Evolutionary conservation across 495 filamentous ascomycete species (phyloP).

Genomic region (Cenococcum geophilum): DNA sequence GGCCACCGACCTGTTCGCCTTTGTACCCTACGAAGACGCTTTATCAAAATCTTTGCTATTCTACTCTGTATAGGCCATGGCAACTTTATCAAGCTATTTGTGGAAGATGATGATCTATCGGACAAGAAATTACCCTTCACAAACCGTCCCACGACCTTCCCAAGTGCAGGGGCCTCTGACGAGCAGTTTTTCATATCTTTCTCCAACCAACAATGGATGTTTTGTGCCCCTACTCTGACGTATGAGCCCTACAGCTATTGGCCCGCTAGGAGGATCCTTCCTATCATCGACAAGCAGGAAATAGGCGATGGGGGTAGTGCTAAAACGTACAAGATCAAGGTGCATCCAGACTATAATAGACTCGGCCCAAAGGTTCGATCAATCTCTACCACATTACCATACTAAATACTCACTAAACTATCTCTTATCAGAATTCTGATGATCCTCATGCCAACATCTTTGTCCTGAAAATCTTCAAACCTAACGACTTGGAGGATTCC

Average conservation of each 20-base stretch:
- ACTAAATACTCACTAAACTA: neutral
- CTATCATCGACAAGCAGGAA: conserved; percentile 1
- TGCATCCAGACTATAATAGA: conserved; percentile 12
- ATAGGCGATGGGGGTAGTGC: neutral
- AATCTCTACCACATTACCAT: neutral
- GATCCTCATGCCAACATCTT: conserved; percentile 34
- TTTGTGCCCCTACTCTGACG: conserved; percentile 35
- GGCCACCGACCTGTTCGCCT: too few species aligned
- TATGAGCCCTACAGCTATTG: conserved; percentile 12
- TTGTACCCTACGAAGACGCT: too few species aligned
- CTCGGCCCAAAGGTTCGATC: neutral
- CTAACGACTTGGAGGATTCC: conserved; percentile 26
- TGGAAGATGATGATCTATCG: conserved; percentile 17
- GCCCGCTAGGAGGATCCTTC: conserved; percentile 15
- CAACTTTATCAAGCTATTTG: conserved; percentile 28
- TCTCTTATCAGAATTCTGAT: neutral
- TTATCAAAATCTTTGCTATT: conserved; percentile 30
- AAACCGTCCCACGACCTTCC: conserved; percentile 6
- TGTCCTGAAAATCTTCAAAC: conserved; percentile 42
- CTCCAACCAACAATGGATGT: conserved; percentile 36
- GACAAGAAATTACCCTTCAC: conserved; percentile 33
- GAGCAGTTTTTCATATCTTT: conserved; percentile 31
- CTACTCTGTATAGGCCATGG: conserved; percentile 28
- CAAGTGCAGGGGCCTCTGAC: conserved; percentile 7
- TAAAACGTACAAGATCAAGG: conserved; percentile 11